Percentiles rank a stretch among this genome's conserved stretches.
Conservation (phyloP, 2,329 filamentous ascomycete genomes). For the Trichoderma polysporum region DNA sequence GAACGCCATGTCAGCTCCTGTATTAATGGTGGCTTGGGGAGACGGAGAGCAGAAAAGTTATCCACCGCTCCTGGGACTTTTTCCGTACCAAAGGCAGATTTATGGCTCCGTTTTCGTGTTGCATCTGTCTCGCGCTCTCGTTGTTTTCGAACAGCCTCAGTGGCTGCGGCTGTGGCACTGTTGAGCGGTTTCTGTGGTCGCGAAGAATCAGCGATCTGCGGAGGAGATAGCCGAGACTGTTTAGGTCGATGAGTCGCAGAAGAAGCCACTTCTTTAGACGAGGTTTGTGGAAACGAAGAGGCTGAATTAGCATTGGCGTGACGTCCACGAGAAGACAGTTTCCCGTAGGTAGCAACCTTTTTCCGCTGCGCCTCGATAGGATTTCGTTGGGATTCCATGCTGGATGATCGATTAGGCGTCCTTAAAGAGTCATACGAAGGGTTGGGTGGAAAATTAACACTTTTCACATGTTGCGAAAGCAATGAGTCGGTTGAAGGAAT, state of each 20-base stretch:
- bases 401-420: not conserved
- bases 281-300: not conserved
- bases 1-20: not conserved
- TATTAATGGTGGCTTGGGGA: not conserved
- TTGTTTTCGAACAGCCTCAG: not conserved
- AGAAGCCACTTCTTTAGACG: not conserved
- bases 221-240: not conserved
- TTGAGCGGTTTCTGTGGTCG: not conserved
- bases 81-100: conserved; percentile 9
- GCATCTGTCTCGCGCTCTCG: not conserved
- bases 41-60: not conserved
- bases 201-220: not conserved
- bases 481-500: not conserved
- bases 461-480: conserved; percentile 5
- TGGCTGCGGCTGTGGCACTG: not conserved
- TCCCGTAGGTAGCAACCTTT: conserved; percentile 13
- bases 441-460: not conserved
- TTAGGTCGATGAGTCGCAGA: not conserved
- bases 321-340: conserved; percentile 3
- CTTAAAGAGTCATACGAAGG: not conserved
- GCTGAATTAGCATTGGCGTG: not conserved
- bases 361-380: not conserved
- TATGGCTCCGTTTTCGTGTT: conserved; percentile 3
- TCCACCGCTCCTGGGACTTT: not conserved
- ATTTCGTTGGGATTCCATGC: conserved; percentile 4